Conservation (phyloP, 2,329 filamentous ascomycete species). For the Colletotrichum cereale region DNA sequence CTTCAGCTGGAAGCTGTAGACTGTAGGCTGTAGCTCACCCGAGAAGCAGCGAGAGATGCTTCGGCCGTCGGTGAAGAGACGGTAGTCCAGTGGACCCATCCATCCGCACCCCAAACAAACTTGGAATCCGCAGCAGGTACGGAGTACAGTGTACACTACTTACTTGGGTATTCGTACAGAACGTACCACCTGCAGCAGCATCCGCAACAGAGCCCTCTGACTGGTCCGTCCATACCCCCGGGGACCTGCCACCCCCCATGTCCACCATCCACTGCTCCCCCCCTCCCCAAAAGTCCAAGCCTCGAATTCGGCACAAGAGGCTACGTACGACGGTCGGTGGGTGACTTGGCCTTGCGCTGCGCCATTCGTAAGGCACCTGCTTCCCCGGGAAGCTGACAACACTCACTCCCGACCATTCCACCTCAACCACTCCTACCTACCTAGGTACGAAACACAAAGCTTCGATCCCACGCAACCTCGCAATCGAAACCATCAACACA, state of each 20-base stretch:
- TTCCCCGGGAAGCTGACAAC: slow-evolving; percentile 38
- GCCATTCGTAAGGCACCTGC: slow-evolving; percentile 4
- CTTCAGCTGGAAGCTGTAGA: too few relatives aligned
- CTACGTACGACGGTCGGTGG: slow-evolving; percentile 41
- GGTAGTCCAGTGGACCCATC: not conserved
- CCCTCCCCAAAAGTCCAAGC: slow-evolving; percentile 32
- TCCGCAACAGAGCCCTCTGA: slow-evolving; percentile 7
- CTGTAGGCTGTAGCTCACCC: slow-evolving; percentile 1
- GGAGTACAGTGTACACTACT: too few relatives aligned
- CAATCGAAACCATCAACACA: not conserved
- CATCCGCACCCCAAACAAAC: slow-evolving; percentile 3
- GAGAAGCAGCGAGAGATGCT: slow-evolving; percentile 11
- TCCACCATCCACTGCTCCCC: slow-evolving; percentile 19
- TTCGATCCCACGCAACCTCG: slow-evolving; percentile 6
- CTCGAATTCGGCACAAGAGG: slow-evolving; percentile 39
- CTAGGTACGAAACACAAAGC: slow-evolving; percentile 12
- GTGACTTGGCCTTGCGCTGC: slow-evolving; percentile 19
- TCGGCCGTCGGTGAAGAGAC: not conserved
- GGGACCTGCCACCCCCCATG: slow-evolving; percentile 20
- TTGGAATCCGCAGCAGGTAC: not conserved
- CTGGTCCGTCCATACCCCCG: slow-evolving; percentile 21
- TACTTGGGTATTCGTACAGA: too few relatives aligned
- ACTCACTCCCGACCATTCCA: slow-evolving; percentile 28
- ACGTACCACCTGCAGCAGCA: not conserved
- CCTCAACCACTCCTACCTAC: not conserved